A percentile compares a stretch with the other conserved stretches of the same genome.
phyloP scores from a whole-genome alignment of 345 rosid species.

The Acer yangbiense region DNA sequence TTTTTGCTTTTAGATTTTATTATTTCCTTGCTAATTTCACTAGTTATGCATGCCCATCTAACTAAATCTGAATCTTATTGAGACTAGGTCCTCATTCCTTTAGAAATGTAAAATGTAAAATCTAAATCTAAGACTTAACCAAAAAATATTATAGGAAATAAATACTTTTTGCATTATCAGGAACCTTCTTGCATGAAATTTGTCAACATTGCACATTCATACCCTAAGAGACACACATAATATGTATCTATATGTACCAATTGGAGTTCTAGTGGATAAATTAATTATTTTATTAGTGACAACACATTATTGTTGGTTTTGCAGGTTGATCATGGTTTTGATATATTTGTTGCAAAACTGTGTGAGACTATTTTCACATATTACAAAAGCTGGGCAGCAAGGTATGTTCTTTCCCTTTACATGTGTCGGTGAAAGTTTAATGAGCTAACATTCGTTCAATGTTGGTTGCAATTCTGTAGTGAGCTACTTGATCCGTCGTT shows the following conservation, averaged over 20 bases:
- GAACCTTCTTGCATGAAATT: not conserved
- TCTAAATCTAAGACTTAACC: not conserved
- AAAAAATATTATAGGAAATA: not conserved
- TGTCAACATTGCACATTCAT: not conserved
- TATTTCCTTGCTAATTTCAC: not conserved
- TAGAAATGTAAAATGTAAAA: not conserved
- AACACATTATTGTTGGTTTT: constrained; percentile 21
- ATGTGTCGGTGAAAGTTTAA: constrained; percentile 9
- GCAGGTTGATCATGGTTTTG: constrained; percentile 98
- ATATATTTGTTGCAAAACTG: constrained; percentile 83
- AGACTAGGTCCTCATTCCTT: not conserved
- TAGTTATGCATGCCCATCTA: not conserved
- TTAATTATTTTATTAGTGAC: not conserved
- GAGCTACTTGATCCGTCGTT: constrained; percentile 97
- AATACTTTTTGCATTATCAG: not conserved
- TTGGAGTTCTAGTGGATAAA: not conserved
- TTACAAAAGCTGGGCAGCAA: constrained; percentile 99
- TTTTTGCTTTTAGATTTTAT: not conserved
- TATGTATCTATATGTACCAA: not conserved
- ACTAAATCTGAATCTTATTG: not conserved
- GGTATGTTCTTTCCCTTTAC: constrained; percentile 45
- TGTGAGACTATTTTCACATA: constrained; percentile 85
- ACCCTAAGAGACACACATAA: not conserved
- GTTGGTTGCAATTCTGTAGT: constrained; percentile 47
- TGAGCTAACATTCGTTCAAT: constrained; percentile 27